Evolutionary conservation across 441 rosid species (phyloP).

Genomic region (Dalechampia spathulata): DNA sequence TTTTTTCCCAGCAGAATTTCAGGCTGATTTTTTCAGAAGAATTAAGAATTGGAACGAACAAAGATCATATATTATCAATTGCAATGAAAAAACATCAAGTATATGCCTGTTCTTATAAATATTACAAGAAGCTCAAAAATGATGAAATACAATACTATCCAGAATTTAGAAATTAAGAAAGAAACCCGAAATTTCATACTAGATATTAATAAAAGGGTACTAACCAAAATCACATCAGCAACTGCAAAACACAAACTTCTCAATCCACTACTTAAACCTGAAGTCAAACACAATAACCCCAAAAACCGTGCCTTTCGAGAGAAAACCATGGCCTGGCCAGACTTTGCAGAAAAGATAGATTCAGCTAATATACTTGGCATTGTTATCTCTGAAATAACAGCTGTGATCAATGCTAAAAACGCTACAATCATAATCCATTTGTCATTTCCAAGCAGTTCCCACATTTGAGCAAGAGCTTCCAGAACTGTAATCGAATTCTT

Average conservation of each 20-base stretch:
- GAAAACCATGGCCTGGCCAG: conserved; percentile 25
- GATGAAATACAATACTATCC: neutral
- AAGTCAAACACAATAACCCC: conserved; percentile 32
- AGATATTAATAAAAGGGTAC: conserved; percentile 6
- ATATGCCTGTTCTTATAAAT: too few relatives aligned
- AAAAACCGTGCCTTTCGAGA: conserved; percentile 24
- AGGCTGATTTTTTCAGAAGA: too few relatives aligned
- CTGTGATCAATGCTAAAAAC: conserved; percentile 29
- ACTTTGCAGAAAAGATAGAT: conserved; percentile 43
- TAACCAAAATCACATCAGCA: conserved; percentile 40
- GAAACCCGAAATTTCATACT: neutral
- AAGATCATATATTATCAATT: too few relatives aligned
- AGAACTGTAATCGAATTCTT: conserved; percentile 20
- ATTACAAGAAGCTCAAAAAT: too few relatives aligned
- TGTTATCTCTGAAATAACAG: conserved; percentile 45
- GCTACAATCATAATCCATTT: conserved; percentile 35
- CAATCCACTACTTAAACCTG: conserved; percentile 52
- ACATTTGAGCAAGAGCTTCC: conserved; percentile 26
- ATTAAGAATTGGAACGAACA: too few relatives aligned
- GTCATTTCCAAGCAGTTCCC: conserved; percentile 34
- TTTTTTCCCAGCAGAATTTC: neutral
- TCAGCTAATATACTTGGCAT: conserved; percentile 45
- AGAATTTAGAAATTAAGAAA: neutral
- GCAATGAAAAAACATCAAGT: too few relatives aligned
- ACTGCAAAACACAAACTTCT: conserved; percentile 45